Evolutionary conservation across 495 filamentous ascomycete genomes (phyloP).

Genomic region (Antarctomyces pellizariae): DNA sequence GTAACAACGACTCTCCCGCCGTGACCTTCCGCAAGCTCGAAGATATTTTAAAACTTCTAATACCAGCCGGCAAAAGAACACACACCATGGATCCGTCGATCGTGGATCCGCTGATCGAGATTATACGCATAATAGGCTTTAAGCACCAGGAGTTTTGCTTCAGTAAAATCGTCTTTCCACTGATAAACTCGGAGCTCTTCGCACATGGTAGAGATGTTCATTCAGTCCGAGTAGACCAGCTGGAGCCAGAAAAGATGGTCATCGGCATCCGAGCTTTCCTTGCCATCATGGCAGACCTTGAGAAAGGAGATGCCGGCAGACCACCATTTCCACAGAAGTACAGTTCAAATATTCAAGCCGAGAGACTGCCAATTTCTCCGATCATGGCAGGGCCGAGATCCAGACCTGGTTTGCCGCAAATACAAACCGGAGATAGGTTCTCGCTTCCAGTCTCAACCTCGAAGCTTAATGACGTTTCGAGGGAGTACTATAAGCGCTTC

Average conservation of each 20-base stretch:
- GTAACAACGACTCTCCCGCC: slow-evolving; percentile 42
- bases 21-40: slow-evolving; percentile 58
- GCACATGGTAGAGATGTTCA: slow-evolving; percentile 53
- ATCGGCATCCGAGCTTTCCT: slow-evolving; percentile 88
- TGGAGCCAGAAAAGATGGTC: slow-evolving; percentile 90
- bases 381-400: slow-evolving; percentile 22
- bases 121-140: slow-evolving; percentile 87
- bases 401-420: slow-evolving; percentile 8
- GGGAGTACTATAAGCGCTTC: slow-evolving; percentile 68
- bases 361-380: slow-evolving; percentile 27
- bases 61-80: slow-evolving; percentile 52
- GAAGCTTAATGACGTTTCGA: slow-evolving; percentile 48
- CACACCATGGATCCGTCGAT: slow-evolving; percentile 62
- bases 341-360: slow-evolving; percentile 15
- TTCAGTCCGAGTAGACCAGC: slow-evolving; percentile 49
- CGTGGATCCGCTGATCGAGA: slow-evolving; percentile 72
- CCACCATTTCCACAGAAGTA: slow-evolving; percentile 61
- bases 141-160: slow-evolving; percentile 88
- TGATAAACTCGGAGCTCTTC: slow-evolving; percentile 83
- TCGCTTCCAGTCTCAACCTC: slow-evolving; percentile 54
- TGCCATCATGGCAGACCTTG: slow-evolving; percentile 80
- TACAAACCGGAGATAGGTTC: slow-evolving; percentile 31
- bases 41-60: slow-evolving; percentile 58
- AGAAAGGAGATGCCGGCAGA: slow-evolving; percentile 52
- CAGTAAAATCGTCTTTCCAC: slow-evolving; percentile 70